Evolutionary conservation across 495 filamentous ascomycete genomes (phyloP).

Genomic region (Xanthoparmelia taractica): DNA sequence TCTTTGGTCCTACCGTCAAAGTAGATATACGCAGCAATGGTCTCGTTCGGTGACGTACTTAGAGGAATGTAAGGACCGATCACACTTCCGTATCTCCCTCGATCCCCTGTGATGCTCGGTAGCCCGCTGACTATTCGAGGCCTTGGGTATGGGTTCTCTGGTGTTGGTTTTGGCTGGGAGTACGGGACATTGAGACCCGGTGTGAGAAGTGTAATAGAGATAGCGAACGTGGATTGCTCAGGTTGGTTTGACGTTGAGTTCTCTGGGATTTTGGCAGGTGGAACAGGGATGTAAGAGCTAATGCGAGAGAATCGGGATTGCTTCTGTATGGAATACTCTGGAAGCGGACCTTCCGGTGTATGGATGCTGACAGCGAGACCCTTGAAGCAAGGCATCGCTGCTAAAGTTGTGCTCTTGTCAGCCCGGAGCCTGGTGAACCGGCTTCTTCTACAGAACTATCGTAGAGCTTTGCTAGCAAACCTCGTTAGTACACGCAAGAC

Average conservation of each 20-base stretch:
- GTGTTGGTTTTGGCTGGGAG: conserved; percentile 68
- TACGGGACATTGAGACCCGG: conserved; percentile 83
- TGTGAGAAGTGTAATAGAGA: conserved; percentile 92
- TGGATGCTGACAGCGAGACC: conserved; percentile 96
- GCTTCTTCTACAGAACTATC: background rate
- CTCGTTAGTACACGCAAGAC: background rate
- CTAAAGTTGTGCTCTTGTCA: no score
- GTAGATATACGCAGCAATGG: conserved; percentile 97
- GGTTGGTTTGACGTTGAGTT: conserved; percentile 60
- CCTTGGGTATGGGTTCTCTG: conserved; percentile 63
- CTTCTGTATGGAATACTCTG: conserved; percentile 91
- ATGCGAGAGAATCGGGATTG: conserved; percentile 86
- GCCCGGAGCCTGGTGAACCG: background rate
- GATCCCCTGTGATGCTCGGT: conserved; percentile 47
- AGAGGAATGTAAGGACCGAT: conserved; percentile 83
- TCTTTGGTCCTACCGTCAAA: conserved; percentile 95
- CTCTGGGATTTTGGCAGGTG: conserved; percentile 67
- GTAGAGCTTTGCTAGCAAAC: background rate
- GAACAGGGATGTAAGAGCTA: conserved; percentile 93
- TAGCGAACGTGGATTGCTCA: conserved; percentile 88
- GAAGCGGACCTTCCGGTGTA: conserved; percentile 76
- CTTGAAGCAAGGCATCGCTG: conserved; percentile 88
- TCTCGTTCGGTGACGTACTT: conserved; percentile 86
- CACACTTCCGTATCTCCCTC: conserved; percentile 47
- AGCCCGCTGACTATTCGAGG: conserved; percentile 70